phyloP scores from a whole-genome alignment of 2,329 filamentous ascomycete genomes.

The Beauveria sp. region DNA sequence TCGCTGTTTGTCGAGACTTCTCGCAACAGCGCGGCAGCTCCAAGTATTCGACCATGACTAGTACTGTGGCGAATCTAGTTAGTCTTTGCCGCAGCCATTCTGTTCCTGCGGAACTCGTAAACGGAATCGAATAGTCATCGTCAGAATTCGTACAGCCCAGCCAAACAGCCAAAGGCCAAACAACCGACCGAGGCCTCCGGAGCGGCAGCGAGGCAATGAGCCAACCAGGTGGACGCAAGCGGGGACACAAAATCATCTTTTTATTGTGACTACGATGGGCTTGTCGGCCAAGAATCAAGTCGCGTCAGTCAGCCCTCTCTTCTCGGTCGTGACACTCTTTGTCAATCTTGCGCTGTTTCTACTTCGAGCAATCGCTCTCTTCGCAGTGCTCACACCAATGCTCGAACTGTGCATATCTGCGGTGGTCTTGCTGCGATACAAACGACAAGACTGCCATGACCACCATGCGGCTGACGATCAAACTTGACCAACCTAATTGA shows the following conservation, averaged over 20 bases:
- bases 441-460: no score
- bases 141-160: not conserved
- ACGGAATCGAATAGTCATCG: slow-evolving; percentile 7
- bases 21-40: not conserved
- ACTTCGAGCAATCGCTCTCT: not conserved
- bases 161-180: not conserved
- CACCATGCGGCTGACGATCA: no score
- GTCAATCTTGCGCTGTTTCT: not conserved
- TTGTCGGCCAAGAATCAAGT: no score
- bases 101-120: not conserved
- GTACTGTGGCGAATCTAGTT: slow-evolving; percentile 1
- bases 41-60: not conserved
- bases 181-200: not conserved
- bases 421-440: no score
- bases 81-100: not conserved
- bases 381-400: no score
- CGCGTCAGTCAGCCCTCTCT: not conserved
- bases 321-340: no score
- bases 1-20: not conserved
- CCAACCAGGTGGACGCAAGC: not conserved
- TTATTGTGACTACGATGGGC: no score
- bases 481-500: no score
- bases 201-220: not conserved
- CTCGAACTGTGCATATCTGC: no score
- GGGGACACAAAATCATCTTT: not conserved